phyloP scores from a whole-genome alignment of 768 basidiomycete species.

The Tricholoma sp. region DNA sequence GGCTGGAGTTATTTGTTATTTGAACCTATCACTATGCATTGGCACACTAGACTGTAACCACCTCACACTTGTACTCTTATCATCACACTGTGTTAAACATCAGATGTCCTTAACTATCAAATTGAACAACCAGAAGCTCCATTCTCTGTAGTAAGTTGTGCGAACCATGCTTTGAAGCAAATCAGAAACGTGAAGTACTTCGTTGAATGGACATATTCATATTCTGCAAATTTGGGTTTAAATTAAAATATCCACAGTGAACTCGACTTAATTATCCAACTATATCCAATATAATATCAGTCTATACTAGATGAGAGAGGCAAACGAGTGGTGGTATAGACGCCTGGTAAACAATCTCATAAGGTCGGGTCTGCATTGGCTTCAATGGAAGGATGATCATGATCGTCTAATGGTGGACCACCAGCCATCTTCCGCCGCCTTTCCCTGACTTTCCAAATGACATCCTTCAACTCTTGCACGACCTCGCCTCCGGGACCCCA shows the following conservation, averaged over 20 bases:
- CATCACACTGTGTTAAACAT: too few species aligned
- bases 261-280: neutral
- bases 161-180: too few species aligned
- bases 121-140: too few species aligned
- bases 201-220: too few species aligned
- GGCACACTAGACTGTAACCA: too few species aligned
- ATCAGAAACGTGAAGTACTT: too few species aligned
- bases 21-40: too few species aligned
- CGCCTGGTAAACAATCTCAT: neutral
- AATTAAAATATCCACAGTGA: neutral
- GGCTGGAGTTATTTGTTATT: too few species aligned
- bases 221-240: too few species aligned
- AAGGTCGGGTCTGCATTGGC: neutral
- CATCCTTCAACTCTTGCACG: slow-evolving; percentile 79
- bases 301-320: neutral
- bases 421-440: slow-evolving; percentile 48
- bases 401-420: neutral
- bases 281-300: neutral
- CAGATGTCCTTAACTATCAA: too few species aligned
- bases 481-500: slow-evolving; percentile 79
- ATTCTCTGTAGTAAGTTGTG: too few species aligned
- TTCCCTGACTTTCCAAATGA: slow-evolving; percentile 83
- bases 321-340: neutral
- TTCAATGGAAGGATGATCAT: slow-evolving; percentile 2
- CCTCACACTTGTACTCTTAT: too few species aligned